Conservation (phyloP, 495 filamentous ascomycete species). For the Staphylotrichum tortipilum region DNA sequence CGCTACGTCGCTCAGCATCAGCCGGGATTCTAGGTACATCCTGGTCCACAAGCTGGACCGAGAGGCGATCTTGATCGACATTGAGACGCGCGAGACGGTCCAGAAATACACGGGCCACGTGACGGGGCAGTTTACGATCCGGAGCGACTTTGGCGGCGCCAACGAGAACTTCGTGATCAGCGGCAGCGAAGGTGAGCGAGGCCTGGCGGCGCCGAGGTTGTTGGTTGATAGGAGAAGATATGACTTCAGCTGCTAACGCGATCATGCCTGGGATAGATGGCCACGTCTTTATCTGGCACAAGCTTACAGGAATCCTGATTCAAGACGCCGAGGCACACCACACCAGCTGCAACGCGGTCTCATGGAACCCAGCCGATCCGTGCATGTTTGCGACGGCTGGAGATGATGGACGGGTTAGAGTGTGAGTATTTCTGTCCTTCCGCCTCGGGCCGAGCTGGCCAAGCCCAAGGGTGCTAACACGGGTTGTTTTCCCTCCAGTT, state of each 20-base stretch:
- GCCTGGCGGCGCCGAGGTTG: too few relatives aligned
- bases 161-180: slow-evolving; percentile 83
- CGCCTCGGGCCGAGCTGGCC: not conserved
- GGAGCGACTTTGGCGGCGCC: slow-evolving; percentile 79
- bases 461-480: not conserved
- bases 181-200: slow-evolving; percentile 79
- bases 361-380: slow-evolving; percentile 80
- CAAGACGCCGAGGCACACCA: slow-evolving; percentile 67
- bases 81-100: slow-evolving; percentile 63
- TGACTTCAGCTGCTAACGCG: not conserved
- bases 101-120: slow-evolving; percentile 65
- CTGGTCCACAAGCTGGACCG: slow-evolving; percentile 75
- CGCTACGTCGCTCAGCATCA: slow-evolving; percentile 72
- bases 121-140: slow-evolving; percentile 65
- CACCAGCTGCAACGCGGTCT: slow-evolving; percentile 76
- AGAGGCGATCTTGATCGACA: slow-evolving; percentile 66
- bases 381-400: slow-evolving; percentile 86
- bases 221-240: too few relatives aligned
- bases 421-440: slow-evolving; percentile 47
- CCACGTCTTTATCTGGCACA: slow-evolving; percentile 79
- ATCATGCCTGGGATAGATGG: slow-evolving; percentile 16
- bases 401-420: slow-evolving; percentile 76
- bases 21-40: slow-evolving; percentile 64
- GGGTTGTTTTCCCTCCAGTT: slow-evolving; percentile 5
- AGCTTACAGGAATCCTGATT: slow-evolving; percentile 64